A percentile compares a stretch with the other conserved stretches of the same genome.
Conservation (phyloP, 164 flowering plant genomes). For the Amborella trichopoda region DNA sequence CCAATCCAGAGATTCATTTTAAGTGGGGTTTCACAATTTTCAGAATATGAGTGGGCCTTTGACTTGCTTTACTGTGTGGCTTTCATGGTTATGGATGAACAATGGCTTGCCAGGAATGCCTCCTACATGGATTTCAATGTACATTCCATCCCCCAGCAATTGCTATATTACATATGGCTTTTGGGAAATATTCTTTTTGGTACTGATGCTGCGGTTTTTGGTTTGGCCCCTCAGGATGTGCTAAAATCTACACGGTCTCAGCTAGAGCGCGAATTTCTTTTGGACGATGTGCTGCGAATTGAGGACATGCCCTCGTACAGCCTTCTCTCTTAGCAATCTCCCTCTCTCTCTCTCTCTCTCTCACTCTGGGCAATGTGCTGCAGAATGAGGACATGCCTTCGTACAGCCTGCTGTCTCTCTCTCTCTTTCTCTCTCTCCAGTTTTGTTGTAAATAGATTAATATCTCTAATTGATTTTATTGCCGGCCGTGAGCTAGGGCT, state of each 20-base stretch:
- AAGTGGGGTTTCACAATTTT: too few relatives aligned
- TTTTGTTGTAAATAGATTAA: too few relatives aligned
- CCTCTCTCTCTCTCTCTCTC: too few relatives aligned
- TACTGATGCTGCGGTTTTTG: neutral
- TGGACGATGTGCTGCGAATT: slow-evolving; percentile 57
- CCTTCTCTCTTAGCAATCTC: slow-evolving; percentile 43
- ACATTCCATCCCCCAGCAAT: too few relatives aligned
- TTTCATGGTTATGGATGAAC: slow-evolving; percentile 74
- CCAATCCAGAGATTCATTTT: too few relatives aligned
- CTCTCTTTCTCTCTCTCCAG: too few relatives aligned
- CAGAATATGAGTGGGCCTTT: slow-evolving; percentile 87
- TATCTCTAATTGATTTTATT: too few relatives aligned
- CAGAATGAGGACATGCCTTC: too few relatives aligned
- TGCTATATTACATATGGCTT: neutral
- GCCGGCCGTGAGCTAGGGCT: too few relatives aligned
- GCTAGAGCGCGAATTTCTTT: slow-evolving; percentile 61
- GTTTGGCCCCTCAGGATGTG: slow-evolving; percentile 36
- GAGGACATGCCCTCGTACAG: slow-evolving; percentile 83
- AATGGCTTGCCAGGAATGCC: slow-evolving; percentile 79
- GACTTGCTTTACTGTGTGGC: slow-evolving; percentile 90
- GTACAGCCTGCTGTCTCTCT: too few relatives aligned
- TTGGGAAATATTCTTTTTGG: neutral
- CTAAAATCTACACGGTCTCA: slow-evolving; percentile 55
- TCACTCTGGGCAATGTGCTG: too few relatives aligned
- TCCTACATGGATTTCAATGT: slow-evolving; percentile 94